Conservation (phyloP, 805 yeast species). For the Tetrapisispora taiwanensis region DNA sequence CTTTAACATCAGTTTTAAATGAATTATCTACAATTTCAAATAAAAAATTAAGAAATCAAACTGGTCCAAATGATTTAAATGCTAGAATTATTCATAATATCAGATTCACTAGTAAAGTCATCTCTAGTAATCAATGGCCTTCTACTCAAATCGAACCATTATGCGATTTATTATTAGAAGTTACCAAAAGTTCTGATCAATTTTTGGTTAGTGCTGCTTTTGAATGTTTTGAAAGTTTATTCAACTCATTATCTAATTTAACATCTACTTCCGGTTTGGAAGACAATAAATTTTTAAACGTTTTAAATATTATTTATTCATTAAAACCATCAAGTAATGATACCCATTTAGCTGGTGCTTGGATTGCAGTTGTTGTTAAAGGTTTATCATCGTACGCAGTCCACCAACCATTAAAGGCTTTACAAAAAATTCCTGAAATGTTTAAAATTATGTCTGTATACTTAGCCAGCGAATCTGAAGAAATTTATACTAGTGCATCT, state of each 20-base stretch:
- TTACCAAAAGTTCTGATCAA: constrained; percentile 77
- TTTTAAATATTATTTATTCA: constrained; percentile 63
- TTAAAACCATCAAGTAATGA: constrained; percentile 77
- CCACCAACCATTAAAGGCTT: constrained; percentile 42
- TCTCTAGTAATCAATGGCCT: constrained; percentile 80
- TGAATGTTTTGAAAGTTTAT: constrained; percentile 45
- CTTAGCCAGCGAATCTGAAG: constrained; percentile 53
- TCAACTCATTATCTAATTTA: constrained; percentile 18
- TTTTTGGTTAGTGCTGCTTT: constrained; percentile 75
- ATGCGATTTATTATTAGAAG: constrained; percentile 65
- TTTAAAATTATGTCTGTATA: constrained; percentile 51
- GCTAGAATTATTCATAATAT: constrained; percentile 62
- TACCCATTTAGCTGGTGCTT: constrained; percentile 78
- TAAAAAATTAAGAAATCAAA: constrained; percentile 25
- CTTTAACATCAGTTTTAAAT: constrained; percentile 39
- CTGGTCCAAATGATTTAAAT: constrained; percentile 39
- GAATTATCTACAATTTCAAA: constrained; percentile 29
- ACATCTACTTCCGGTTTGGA: constrained; percentile 45
- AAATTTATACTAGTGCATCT: constrained; percentile 65
- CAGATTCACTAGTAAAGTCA: constrained; percentile 63
- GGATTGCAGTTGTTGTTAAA: constrained; percentile 91
- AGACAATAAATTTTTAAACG: constrained; percentile 50
- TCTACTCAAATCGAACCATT: constrained; percentile 52
- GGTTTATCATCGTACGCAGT: constrained; percentile 50
- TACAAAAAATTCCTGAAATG: constrained; percentile 47